A percentile compares a stretch with the other conserved stretches of the same genome.
Conservation (phyloP, 179 eudicot genomes). For the Gypsophila paniculata region DNA sequence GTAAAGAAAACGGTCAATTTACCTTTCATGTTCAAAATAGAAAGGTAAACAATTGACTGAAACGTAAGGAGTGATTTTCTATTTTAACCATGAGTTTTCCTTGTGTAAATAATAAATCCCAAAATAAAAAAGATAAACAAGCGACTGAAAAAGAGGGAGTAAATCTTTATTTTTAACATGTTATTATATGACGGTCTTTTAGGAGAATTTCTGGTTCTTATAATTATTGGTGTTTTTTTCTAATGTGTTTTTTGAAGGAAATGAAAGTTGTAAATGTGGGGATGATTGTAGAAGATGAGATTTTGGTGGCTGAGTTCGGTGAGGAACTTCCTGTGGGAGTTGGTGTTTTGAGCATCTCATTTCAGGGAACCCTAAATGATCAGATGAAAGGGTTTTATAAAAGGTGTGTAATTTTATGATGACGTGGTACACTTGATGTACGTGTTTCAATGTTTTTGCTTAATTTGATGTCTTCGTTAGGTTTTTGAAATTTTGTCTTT, state of each 20-base stretch:
- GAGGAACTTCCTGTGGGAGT: constrained; percentile 58
- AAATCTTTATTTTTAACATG: too few species aligned
- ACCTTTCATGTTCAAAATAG: too few species aligned
- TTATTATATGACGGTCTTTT: too few species aligned
- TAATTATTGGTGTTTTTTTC: not conserved
- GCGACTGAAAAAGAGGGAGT: too few species aligned
- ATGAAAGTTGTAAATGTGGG: constrained; percentile 29
- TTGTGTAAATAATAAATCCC: too few species aligned
- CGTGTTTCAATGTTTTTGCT: not conserved
- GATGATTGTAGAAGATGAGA: constrained; percentile 64
- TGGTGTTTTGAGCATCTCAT: constrained; percentile 56
- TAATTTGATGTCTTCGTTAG: not conserved
- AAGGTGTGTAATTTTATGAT: constrained; percentile 40
- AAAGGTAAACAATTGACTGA: too few species aligned
- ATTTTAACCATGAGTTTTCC: too few species aligned
- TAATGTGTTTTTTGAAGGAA: constrained; percentile 27
- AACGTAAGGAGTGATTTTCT: too few species aligned
- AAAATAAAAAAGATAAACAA: too few species aligned
- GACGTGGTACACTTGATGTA: too few species aligned
- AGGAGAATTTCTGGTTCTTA: not conserved
- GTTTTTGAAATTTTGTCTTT: not conserved
- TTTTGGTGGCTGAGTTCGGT: constrained; percentile 63
- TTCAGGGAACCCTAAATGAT: constrained; percentile 82
- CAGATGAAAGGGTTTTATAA: constrained; percentile 96
- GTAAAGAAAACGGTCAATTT: too few species aligned